phyloP scores from a whole-genome alignment of 306 rosid species.

The Ceratonia siliqua region DNA sequence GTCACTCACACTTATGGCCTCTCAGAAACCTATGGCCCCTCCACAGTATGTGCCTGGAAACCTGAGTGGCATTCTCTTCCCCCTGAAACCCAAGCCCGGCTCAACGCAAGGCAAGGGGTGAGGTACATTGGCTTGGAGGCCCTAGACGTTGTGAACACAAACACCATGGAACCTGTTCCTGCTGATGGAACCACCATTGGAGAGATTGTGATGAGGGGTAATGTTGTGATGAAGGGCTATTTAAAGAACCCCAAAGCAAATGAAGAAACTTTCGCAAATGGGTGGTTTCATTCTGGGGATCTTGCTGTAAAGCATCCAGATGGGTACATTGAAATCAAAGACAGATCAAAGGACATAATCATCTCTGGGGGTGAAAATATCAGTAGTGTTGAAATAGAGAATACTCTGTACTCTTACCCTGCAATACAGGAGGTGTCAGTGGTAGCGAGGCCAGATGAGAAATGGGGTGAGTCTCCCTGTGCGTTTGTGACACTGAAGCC shows the following conservation, averaged over 20 bases:
- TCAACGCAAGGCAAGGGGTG: conserved; percentile 91
- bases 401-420: conserved; percentile 67
- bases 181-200: conserved; percentile 80
- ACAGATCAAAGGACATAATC: conserved; percentile 91
- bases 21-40: conserved; percentile 90
- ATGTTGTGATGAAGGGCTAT: conserved; percentile 88
- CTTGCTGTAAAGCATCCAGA: conserved; percentile 91
- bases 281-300: conserved; percentile 95
- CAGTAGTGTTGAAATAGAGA: conserved; percentile 89
- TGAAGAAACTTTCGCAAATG: conserved; percentile 68
- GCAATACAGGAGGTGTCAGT: conserved; percentile 73
- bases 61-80: conserved; percentile 91
- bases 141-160: conserved; percentile 61
- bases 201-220: conserved; percentile 89
- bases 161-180: conserved; percentile 75
- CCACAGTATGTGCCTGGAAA: conserved; percentile 89
- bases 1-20: conserved; percentile 91
- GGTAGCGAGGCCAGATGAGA: conserved; percentile 84
- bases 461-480: conserved; percentile 93
- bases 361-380: conserved; percentile 95
- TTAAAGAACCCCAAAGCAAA: conserved; percentile 83
- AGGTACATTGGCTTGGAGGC: conserved; percentile 74
- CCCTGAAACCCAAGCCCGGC: conserved; percentile 55
- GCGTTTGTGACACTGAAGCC: conserved; percentile 80
- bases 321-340: conserved; percentile 87